These are phyloP conservation scores for Penicillium paxilli DNA, from an alignment of 495 filamentous ascomycete genomes.

Conservation along the genomic window DNA sequence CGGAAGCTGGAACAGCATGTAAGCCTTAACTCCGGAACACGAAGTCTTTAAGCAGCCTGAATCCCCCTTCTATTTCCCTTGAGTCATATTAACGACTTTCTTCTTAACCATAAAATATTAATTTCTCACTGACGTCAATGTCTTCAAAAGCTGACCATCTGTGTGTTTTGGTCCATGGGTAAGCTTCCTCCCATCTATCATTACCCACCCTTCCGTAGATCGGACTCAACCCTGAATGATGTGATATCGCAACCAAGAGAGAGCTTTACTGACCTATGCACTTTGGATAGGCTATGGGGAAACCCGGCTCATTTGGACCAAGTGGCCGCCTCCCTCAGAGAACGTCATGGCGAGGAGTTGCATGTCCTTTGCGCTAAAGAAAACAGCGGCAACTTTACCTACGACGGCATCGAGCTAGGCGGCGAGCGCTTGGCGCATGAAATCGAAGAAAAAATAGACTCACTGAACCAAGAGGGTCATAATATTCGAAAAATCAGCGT, in stretches of 20 bases:
- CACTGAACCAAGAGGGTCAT: conserved; percentile 62
- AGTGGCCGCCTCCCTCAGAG: conserved; percentile 66
- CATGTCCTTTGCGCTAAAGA: conserved; percentile 75
- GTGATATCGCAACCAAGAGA: conserved; percentile 4
- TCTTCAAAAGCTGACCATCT: conserved; percentile 63
- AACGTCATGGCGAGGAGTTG: conserved; percentile 61
- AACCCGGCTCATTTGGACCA: conserved; percentile 81
- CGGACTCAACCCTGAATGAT: too few species aligned
- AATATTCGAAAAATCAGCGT: conserved; percentile 80
- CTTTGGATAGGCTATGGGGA: conserved; percentile 72
- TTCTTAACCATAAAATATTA: too few species aligned
- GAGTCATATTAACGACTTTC: neutral
- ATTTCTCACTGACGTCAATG: conserved; percentile 3
- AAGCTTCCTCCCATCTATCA: conserved; percentile 24
- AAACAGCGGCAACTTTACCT: conserved; percentile 83
- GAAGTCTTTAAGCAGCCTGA: neutral
- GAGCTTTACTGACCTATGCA: conserved; percentile 10
- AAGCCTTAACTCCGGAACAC: conserved; percentile 1
- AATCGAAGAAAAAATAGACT: conserved; percentile 77
- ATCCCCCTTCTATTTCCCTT: neutral
- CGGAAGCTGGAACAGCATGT: neutral
- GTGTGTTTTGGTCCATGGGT: conserved; percentile 96
- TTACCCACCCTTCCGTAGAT: too few species aligned
- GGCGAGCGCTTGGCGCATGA: conserved; percentile 86
- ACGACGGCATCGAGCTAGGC: conserved; percentile 90